Conservation (phyloP, 371 early-diverging fungal species). For the Mortierella sp. region DNA sequence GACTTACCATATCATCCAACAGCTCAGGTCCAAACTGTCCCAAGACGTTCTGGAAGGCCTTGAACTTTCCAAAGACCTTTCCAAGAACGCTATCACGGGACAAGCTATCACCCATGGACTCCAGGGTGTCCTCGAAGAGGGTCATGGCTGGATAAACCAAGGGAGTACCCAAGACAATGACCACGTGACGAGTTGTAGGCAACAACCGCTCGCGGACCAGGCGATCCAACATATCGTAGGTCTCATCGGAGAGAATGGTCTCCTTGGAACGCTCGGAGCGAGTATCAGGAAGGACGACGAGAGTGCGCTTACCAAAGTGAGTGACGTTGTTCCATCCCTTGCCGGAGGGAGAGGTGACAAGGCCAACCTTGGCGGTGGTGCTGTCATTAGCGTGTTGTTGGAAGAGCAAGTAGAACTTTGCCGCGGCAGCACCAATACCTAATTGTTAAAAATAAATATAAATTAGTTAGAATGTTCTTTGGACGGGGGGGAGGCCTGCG, state of each 20-base stretch:
- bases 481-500: too few relatives aligned
- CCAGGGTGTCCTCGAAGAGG: conserved; percentile 69
- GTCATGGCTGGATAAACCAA: conserved; percentile 83
- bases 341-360: conserved; percentile 59
- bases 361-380: conserved; percentile 68
- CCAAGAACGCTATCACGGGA: conserved; percentile 41
- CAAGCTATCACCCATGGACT: conserved; percentile 38
- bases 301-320: conserved; percentile 78
- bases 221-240: conserved; percentile 75
- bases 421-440: conserved; percentile 74
- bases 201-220: conserved; percentile 64
- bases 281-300: conserved; percentile 80
- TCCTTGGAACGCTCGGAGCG: conserved; percentile 82
- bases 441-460: not conserved
- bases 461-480: too few relatives aligned
- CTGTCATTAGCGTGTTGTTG: conserved; percentile 84
- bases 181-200: conserved; percentile 72
- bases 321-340: conserved; percentile 60
- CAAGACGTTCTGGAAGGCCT: conserved; percentile 63
- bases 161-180: conserved; percentile 81
- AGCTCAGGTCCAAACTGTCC: conserved; percentile 85
- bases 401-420: conserved; percentile 85
- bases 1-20: conserved; percentile 78
- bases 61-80: conserved; percentile 56
- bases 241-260: conserved; percentile 70